phyloP scores from a whole-genome alignment of 108 stramenopile genomes.

The Hondaea fermentalgiana region DNA sequence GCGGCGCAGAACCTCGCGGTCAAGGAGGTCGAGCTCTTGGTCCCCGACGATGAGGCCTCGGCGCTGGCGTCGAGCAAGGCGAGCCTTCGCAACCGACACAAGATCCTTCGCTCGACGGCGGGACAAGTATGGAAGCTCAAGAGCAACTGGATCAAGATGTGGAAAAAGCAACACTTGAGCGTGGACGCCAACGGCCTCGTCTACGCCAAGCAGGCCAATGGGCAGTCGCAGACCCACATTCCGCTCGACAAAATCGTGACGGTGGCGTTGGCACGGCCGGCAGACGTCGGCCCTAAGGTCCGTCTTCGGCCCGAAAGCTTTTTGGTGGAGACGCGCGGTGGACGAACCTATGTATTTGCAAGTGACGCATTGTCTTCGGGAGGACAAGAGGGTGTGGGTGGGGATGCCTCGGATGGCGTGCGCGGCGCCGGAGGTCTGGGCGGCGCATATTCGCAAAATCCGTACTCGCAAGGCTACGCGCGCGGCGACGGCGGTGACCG shows the following conservation, averaged over 20 bases:
- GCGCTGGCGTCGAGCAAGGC: background rate
- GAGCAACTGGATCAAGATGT: slow-evolving; percentile 14
- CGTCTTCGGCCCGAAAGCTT: background rate
- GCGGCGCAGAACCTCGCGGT: background rate
- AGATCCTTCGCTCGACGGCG: background rate
- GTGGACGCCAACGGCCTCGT: background rate
- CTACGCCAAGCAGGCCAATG: background rate
- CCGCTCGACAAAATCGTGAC: background rate
- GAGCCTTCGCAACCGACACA: background rate
- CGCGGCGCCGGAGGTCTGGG: background rate
- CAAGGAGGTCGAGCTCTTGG: background rate
- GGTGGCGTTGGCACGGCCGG: background rate
- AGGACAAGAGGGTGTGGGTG: background rate
- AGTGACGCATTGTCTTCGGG: background rate
- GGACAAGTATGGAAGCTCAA: slow-evolving; percentile 17
- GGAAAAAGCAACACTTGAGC: background rate
- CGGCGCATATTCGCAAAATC: background rate
- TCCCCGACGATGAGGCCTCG: slow-evolving; percentile 12
- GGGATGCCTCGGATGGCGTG: background rate
- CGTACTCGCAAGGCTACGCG: background rate
- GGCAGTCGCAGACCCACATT: background rate
- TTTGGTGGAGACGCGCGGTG: background rate
- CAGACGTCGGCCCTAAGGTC: background rate
- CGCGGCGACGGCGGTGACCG: background rate
- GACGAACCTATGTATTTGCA: background rate